Conservation (phyloP, 768 basidiomycete genomes). For the Suillus discolor region DNA sequence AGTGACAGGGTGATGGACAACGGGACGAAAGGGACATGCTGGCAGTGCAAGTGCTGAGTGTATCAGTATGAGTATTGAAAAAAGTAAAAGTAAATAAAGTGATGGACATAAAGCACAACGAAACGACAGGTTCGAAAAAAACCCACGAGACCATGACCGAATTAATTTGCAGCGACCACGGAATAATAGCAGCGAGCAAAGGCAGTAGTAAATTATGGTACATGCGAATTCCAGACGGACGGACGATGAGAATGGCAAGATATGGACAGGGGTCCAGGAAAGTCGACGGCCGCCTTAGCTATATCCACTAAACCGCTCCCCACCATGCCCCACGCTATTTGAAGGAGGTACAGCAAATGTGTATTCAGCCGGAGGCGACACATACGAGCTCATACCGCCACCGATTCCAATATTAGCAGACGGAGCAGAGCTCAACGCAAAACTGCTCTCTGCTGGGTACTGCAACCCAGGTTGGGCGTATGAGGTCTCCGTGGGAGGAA, state of each 20-base stretch:
- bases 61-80: slow-evolving; percentile 11
- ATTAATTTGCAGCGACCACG: slow-evolving; percentile 10
- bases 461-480: slow-evolving; percentile 18
- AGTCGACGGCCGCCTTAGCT: background rate
- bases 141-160: slow-evolving; percentile 12
- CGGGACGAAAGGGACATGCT: slow-evolving; percentile 12
- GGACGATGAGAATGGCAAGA: background rate
- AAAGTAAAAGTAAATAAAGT: slow-evolving; percentile 4
- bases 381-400: slow-evolving; percentile 19
- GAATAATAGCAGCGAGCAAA: slow-evolving; percentile 7
- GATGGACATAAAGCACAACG: background rate
- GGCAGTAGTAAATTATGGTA: slow-evolving; percentile 7
- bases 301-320: slow-evolving; percentile 26
- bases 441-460: slow-evolving; percentile 22
- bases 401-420: slow-evolving; percentile 17
- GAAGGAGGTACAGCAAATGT: slow-evolving; percentile 17
- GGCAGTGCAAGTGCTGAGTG: slow-evolving; percentile 16
- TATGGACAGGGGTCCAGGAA: background rate
- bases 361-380: slow-evolving; percentile 23
- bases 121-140: slow-evolving; percentile 7
- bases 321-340: slow-evolving; percentile 17
- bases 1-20: slow-evolving; percentile 1
- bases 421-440: slow-evolving; percentile 9
- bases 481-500: slow-evolving; percentile 5
- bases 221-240: slow-evolving; percentile 6